These are phyloP conservation scores for Annulohypoxylon bovei DNA, from an alignment of 495 filamentous ascomycete genomes.

Conservation along the genomic window DNA sequence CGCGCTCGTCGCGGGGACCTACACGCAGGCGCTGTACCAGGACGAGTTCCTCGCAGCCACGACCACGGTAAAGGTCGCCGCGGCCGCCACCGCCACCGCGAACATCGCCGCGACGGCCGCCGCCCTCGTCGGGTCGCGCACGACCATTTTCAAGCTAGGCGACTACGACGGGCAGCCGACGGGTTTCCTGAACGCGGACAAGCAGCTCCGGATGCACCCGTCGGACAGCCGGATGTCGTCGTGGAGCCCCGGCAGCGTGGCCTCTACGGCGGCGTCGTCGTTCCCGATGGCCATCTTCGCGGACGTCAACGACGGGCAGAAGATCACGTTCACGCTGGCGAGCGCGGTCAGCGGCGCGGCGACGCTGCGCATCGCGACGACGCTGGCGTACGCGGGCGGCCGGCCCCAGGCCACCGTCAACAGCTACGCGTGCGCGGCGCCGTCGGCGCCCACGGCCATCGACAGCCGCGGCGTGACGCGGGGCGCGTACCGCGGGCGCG, in stretches of 20 bases:
- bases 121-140: slow-evolving; percentile 35
- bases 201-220: slow-evolving; percentile 47
- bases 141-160: slow-evolving; percentile 39
- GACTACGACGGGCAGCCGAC: slow-evolving; percentile 48
- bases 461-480: slow-evolving; percentile 64
- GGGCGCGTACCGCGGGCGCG: slow-evolving; percentile 62
- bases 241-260: slow-evolving; percentile 44
- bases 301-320: slow-evolving; percentile 46
- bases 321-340: slow-evolving; percentile 45
- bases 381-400: slow-evolving; percentile 41
- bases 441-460: slow-evolving; percentile 49
- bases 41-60: slow-evolving; percentile 47
- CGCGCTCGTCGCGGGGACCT: slow-evolving; percentile 44
- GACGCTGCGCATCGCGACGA: slow-evolving; percentile 47
- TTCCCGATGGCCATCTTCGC: slow-evolving; percentile 48
- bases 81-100: slow-evolving; percentile 41
- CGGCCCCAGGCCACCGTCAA: slow-evolving; percentile 47
- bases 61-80: slow-evolving; percentile 36
- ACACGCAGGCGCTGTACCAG: slow-evolving; percentile 48
- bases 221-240: slow-evolving; percentile 46
- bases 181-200: slow-evolving; percentile 49
- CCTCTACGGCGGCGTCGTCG: slow-evolving; percentile 32
- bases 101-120: slow-evolving; percentile 43
- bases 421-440: slow-evolving; percentile 34
- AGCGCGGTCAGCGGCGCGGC: slow-evolving; percentile 33